Base-by-base conservation (phyloP, 2,329 filamentous ascomycete species). In the Stylonectria norvegica region DNA sequence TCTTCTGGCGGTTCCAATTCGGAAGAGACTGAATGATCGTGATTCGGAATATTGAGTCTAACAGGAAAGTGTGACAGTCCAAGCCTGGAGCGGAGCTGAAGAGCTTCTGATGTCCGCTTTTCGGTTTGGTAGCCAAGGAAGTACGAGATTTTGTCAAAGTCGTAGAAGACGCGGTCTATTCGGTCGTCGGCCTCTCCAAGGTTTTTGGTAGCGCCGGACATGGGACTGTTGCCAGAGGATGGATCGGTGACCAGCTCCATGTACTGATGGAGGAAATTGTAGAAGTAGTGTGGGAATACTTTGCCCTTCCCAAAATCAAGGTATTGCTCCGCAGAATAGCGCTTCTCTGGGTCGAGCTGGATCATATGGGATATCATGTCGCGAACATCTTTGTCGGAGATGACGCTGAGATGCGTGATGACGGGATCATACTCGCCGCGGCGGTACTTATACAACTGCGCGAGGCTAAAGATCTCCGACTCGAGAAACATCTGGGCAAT, bases 71-170 rank as follows among this genome's bases (percentile, higher is more conserved):
- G 72, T 2, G 76, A 74, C 14, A 81, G 65, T 2, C 73, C 76
- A 7, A 80, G 70, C 28, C 73, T 68, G 1, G 64, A 57, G 5
- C 52, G 42, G 11, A 49, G 40, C n/a, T 47, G 43, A 11, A 54
- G 25, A 9, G 59, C 51, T 11, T 64, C 57, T 3, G 56, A 51
- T 4, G 45, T 50, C 20, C 64, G 57, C 32, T 68, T 65, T 28
- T 73, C 73, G 30, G 81, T 72, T 19, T 79, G 77, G 45, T 89
- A 89, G 11, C 88, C 90, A 2, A 98, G 75, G 42, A 95, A 94
- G 59, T 94, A 95, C 0, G 91, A 89, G 37, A 98, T 95, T 63
- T 97, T 98, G 63, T 98, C 93, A 66, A 96, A 97, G 59, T 98
- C 93, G 53, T 86, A 81, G 58, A 86, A 97, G 1, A 98, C 84